These are phyloP conservation scores for Cystoderma amianthinum DNA, from an alignment of 768 basidiomycete genomes.

Conservation along the genomic window DNA sequence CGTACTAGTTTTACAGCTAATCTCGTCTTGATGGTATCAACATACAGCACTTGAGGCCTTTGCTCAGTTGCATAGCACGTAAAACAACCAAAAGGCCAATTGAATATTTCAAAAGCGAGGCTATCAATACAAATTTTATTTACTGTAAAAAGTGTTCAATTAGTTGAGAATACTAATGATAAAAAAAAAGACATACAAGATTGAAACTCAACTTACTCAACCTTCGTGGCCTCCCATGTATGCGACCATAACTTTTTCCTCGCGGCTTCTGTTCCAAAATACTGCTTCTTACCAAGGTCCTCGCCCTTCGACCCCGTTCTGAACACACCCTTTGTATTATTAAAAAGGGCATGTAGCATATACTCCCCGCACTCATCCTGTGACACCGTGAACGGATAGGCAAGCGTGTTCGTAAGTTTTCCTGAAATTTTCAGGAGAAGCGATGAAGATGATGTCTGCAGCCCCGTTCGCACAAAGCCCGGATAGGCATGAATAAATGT, in stretches of 20 bases:
- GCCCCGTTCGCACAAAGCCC: conserved; percentile 27
- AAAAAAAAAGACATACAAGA: too few species aligned
- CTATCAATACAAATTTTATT: too few species aligned
- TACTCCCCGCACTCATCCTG: conserved; percentile 24
- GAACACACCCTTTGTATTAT: conserved; percentile 16
- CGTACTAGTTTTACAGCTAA: too few species aligned
- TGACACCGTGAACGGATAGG: conserved; percentile 15
- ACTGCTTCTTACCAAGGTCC: conserved; percentile 21
- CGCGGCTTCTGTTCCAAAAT: conserved; percentile 29
- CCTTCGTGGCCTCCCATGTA: conserved; percentile 1
- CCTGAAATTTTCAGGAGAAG: conserved; percentile 12
- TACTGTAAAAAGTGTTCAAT: too few species aligned
- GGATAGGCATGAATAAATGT: conserved; percentile 33
- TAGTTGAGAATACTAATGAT: too few species aligned
- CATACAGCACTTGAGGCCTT: too few species aligned
- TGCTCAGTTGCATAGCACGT: too few species aligned
- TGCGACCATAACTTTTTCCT: conserved; percentile 27
- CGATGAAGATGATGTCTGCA: conserved; percentile 19
- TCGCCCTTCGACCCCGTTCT: conserved; percentile 23
- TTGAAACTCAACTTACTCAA: too few species aligned
- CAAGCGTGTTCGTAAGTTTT: conserved; percentile 10
- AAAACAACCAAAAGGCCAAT: too few species aligned
- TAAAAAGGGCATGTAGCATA: conserved; percentile 25
- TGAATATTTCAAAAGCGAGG: too few species aligned
- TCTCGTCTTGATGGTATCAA: too few species aligned